Conservation (phyloP, 2,329 filamentous ascomycete species). For the Colletotrichum magnum region DNA sequence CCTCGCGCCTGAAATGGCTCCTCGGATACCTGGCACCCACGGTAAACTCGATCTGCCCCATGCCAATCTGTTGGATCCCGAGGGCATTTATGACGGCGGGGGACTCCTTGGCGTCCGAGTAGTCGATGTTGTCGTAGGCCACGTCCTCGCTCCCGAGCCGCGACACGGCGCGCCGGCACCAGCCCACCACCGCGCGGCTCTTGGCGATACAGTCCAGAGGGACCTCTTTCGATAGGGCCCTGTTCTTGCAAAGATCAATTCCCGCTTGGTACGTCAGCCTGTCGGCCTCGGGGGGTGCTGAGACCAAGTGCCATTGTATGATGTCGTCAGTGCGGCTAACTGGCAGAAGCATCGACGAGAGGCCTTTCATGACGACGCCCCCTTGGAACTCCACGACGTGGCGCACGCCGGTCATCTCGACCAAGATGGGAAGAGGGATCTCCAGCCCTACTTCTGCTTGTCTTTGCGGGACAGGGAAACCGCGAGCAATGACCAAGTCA, state of each 20-base stretch:
- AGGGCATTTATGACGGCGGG: too few species aligned
- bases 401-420: not conserved
- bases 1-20: not conserved
- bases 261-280: not conserved
- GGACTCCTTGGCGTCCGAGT: not conserved
- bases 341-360: not conserved
- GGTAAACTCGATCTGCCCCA: not conserved
- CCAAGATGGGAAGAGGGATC: not conserved
- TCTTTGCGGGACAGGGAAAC: not conserved
- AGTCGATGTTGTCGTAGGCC: not conserved
- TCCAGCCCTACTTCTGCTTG: not conserved
- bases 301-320: not conserved
- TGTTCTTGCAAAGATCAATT: not conserved
- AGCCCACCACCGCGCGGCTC: not conserved
- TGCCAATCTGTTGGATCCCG: not conserved
- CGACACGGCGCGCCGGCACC: not conserved
- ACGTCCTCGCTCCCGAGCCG: not conserved
- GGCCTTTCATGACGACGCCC: not conserved
- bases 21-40: not conserved
- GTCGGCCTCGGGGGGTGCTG: not conserved
- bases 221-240: not conserved
- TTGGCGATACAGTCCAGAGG: not conserved
- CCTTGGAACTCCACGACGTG: not conserved
- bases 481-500: not conserved
- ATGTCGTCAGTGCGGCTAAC: not conserved